These are phyloP conservation scores for Oryza punctata DNA, from an alignment of 176 grass and related monocot genomes.

Conservation along the genomic window DNA sequence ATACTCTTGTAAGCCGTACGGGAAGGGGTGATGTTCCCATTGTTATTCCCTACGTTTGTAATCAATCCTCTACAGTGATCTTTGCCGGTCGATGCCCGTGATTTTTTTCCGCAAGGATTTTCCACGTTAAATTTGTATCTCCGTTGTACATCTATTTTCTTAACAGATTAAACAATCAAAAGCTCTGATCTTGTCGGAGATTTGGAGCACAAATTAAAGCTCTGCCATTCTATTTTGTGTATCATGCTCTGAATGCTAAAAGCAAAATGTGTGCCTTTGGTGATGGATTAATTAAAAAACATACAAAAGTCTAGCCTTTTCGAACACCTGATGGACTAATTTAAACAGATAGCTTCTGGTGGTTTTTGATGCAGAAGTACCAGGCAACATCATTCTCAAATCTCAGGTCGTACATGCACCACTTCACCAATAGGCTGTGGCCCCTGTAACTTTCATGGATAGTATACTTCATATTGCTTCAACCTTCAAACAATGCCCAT, in stretches of 20 bases:
- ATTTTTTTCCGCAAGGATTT: no score
- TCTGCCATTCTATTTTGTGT: not conserved
- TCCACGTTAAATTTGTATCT: no score
- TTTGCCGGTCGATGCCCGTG: no score
- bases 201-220: not conserved
- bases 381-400: not conserved
- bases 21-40: no score
- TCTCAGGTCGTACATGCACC: not conserved
- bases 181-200: not conserved
- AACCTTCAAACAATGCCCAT: not conserved
- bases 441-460: not conserved
- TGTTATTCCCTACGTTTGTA: no score
- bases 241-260: not conserved
- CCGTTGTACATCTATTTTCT: no score
- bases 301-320: not conserved
- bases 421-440: not conserved
- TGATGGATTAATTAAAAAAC: not conserved
- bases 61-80: no score
- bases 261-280: not conserved
- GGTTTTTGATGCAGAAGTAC: not conserved
- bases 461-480: no score
- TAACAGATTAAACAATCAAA: not conserved
- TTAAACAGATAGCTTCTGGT: not conserved
- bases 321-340: not conserved
- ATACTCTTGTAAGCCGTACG: no score